A percentile compares a stretch with the other conserved stretches of the same genome.
Evolutionary conservation across 192 early-diverging fungal genomes (phyloP).

Genomic region (Linderina pennispora): DNA sequence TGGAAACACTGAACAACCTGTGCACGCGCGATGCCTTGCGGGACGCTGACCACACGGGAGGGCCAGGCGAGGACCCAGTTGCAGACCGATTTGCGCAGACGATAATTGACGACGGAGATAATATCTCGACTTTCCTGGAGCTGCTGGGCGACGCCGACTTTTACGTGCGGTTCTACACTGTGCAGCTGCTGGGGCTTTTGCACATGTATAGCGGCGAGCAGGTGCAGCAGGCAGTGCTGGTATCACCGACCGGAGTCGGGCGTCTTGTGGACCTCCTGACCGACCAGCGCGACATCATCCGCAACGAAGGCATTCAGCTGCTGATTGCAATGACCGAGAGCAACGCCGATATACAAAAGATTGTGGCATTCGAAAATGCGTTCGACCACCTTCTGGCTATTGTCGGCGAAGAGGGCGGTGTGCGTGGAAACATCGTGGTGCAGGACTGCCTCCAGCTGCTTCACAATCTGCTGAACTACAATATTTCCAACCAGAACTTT

Average conservation of each 20-base stretch:
- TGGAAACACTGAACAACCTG: constrained; percentile 75
- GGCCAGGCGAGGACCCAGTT: constrained; percentile 13
- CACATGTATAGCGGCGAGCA: constrained; percentile 47
- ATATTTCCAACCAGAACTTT: constrained; percentile 97
- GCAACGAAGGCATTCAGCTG: constrained; percentile 92
- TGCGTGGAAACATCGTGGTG: constrained; percentile 86
- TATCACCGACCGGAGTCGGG: constrained; percentile 74
- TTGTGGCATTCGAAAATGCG: constrained; percentile 97
- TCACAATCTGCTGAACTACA: constrained; percentile 89
- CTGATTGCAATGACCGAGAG: constrained; percentile 86
- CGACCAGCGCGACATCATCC: constrained; percentile 89
- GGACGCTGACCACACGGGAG: no score
- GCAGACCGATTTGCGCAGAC: constrained; percentile 36
- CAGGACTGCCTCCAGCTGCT: constrained; percentile 94
- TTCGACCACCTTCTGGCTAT: constrained; percentile 90
- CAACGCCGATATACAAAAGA: constrained; percentile 97
- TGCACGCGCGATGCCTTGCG: constrained; percentile 49
- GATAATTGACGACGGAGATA: constrained; percentile 33
- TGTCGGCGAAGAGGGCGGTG: constrained; percentile 85
- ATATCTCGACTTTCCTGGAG: constrained; percentile 74
- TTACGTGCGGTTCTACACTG: constrained; percentile 87
- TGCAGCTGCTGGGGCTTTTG: constrained; percentile 79
- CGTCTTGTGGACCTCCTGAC: constrained; percentile 92
- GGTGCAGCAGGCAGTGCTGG: constrained; percentile 82
- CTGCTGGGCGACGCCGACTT: constrained; percentile 89